Base-by-base conservation (phyloP, 1,284 basidiomycete species). In the Irpex lacteus region DNA sequence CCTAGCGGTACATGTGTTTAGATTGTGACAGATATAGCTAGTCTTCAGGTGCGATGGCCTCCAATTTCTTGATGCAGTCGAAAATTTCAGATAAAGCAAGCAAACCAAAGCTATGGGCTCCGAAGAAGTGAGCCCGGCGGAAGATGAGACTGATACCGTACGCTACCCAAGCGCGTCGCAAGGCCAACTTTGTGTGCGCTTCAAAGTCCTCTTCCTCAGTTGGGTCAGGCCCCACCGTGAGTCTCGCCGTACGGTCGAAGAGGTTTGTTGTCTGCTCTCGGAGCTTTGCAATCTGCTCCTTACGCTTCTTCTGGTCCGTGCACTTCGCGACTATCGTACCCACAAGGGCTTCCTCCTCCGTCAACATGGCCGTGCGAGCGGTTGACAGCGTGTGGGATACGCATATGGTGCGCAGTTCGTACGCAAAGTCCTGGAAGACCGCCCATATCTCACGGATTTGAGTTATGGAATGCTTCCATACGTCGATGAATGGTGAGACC, bases 71-170 rank as follows among this genome's bases (percentile, higher is more conserved):
- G 36, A 77, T 74, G 0, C 70, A 70, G 34, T 78, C 76, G 62
- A 88, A 86, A 49, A 86, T 76, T 7, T 77, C 77, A 3, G 82
- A 81, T 32, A 89, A 74, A 2, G 84, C 80, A 18, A 89, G 70
- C 82, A 84, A 87, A 34, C 81, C 79, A 71, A 87, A 89, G 69
- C 84, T 87, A 50, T 80, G 77, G 18, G 81, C 82, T 1, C 86
- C 87, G 67, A 88, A 88, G 13, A 49, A 36, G 8, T 63, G 50
- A 3, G 68, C 66, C n/a, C 75, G 72, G 13, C 72, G 72, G 59
- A 77, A 67, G 7, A 72, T 65, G 4, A 73, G 63, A 0, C 81
- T 78, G 7, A 85, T 68, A 65, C 78, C 72, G 80, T 82, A 87
- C 5, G 85, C 82, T 9, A 80, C 69, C 84, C 84, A 88, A 4